Evolutionary conservation across 352 stramenopile species (phyloP).

Genomic region (Pythium sukuiense): DNA sequence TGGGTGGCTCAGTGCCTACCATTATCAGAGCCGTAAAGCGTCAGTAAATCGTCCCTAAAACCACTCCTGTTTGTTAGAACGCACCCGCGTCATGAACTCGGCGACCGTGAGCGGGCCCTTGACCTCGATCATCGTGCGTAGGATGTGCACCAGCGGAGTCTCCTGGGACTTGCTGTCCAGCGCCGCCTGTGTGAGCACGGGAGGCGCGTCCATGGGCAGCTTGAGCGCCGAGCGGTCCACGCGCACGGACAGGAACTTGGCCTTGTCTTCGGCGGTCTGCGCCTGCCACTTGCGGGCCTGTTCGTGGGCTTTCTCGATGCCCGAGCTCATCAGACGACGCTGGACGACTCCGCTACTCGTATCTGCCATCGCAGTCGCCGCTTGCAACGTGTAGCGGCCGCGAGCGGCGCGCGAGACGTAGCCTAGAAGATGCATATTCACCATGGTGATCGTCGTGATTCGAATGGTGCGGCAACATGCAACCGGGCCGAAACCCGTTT

Average conservation of each 20-base stretch:
- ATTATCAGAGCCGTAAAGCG: background rate
- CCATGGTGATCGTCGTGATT: background rate
- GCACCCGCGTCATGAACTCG: conserved; percentile 92
- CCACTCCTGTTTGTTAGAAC: background rate
- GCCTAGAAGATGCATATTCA: background rate
- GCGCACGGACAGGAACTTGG: conserved; percentile 58
- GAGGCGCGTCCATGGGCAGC: conserved; percentile 37
- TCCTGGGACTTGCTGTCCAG: conserved; percentile 52
- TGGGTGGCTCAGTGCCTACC: conserved; percentile 87
- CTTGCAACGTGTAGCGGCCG: background rate
- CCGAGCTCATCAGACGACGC: conserved; percentile 27
- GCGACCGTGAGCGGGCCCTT: conserved; percentile 92
- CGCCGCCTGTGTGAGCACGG: conserved; percentile 26
- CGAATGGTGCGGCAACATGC: background rate
- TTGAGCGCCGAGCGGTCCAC: conserved; percentile 80
- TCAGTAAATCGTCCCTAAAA: background rate
- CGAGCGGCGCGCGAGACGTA: background rate
- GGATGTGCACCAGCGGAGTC: conserved; percentile 70
- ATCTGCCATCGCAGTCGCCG: background rate
- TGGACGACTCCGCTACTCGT: background rate
- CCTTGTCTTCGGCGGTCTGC: conserved; percentile 45
- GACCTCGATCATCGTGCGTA: conserved; percentile 92
- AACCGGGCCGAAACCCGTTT: background rate
- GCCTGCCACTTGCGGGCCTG: conserved; percentile 66
- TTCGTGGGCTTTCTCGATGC: conserved; percentile 26